phyloP scores from a whole-genome alignment of 495 filamentous ascomycete species.

The Aspergillus sclerotiicarbonarius region DNA sequence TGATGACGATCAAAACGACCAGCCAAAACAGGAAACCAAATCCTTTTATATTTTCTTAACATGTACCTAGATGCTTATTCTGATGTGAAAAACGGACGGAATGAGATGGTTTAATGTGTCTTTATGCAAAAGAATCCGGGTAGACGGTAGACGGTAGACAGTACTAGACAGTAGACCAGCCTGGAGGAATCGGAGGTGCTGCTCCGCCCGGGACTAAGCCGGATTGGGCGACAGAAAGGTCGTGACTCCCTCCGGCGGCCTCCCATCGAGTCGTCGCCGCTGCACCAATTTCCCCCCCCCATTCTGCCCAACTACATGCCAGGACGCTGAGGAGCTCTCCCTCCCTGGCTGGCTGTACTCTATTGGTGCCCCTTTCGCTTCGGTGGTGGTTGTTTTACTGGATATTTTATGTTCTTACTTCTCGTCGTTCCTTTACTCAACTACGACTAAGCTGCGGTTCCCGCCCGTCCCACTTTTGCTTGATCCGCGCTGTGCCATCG shows the following conservation, averaged over 20 bases:
- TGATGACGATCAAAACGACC: slow-evolving; percentile 12
- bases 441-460: slow-evolving; percentile 14
- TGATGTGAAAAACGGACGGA: slow-evolving; percentile 4
- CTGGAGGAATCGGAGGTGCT: background rate
- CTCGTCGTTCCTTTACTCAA: slow-evolving; percentile 23
- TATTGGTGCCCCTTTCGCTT: slow-evolving; percentile 3
- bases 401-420: slow-evolving; percentile 1
- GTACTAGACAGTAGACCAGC: background rate
- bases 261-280: background rate
- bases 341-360: slow-evolving; percentile 13
- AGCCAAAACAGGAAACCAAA: slow-evolving; percentile 1
- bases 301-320: slow-evolving; percentile 6
- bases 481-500: slow-evolving; percentile 11
- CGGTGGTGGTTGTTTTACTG: slow-evolving; percentile 6
- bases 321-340: slow-evolving; percentile 14
- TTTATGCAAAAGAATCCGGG: background rate
- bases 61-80: slow-evolving; percentile 7
- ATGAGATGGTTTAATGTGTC: slow-evolving; percentile 2
- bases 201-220: slow-evolving; percentile 3
- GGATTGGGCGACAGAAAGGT: background rate
- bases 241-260: slow-evolving; percentile 1
- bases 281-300: slow-evolving; percentile 11
- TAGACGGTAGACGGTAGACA: background rate
- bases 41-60: background rate
- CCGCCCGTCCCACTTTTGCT: slow-evolving; percentile 24